phyloP scores from a whole-genome alignment of 2,329 filamentous ascomycete species.

The Pseudogymnoascus sp. region DNA sequence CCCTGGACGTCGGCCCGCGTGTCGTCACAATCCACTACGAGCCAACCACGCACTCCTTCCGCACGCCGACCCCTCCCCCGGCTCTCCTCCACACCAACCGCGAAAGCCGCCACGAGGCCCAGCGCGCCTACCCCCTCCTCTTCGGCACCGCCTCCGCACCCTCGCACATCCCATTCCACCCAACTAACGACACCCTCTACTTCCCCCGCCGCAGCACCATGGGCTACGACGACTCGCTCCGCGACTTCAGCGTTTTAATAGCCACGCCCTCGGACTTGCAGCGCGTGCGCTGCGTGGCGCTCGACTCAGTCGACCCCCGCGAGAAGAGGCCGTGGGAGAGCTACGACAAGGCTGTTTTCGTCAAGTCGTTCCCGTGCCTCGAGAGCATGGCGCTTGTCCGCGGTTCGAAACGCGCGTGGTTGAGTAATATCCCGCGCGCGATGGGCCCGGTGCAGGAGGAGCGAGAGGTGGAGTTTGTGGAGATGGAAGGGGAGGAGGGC shows the following conservation, averaged over 20 bases:
- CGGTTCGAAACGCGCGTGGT: slow-evolving; percentile 16
- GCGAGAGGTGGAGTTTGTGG: slow-evolving; percentile 17
- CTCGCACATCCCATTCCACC: slow-evolving; percentile 23
- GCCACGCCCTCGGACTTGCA: slow-evolving; percentile 23
- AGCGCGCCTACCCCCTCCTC: slow-evolving; percentile 27
- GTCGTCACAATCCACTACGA: slow-evolving; percentile 29
- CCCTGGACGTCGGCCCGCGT: slow-evolving; percentile 16
- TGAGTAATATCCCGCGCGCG: slow-evolving; percentile 9
- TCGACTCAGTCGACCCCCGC: slow-evolving; percentile 37
- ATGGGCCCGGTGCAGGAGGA: neutral
- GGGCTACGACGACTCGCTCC: slow-evolving; percentile 28
- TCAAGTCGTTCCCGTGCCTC: slow-evolving; percentile 33
- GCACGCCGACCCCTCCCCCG: slow-evolving; percentile 31
- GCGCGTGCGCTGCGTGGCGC: slow-evolving; percentile 33
- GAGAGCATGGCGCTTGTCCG: slow-evolving; percentile 20
- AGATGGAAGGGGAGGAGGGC: slow-evolving; percentile 17
- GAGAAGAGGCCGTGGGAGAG: slow-evolving; percentile 42
- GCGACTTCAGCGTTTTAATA: slow-evolving; percentile 34
- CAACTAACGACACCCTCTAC: slow-evolving; percentile 23
- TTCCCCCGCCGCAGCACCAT: slow-evolving; percentile 28
- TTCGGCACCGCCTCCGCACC: slow-evolving; percentile 28
- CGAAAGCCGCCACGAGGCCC: slow-evolving; percentile 36
- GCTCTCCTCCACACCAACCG: slow-evolving; percentile 33
- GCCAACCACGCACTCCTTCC: slow-evolving; percentile 29
- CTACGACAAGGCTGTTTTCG: slow-evolving; percentile 40